Evolutionary conservation across 2,329 filamentous ascomycete species (phyloP).

Genomic region (Scopulariopsis brevicaulis): DNA sequence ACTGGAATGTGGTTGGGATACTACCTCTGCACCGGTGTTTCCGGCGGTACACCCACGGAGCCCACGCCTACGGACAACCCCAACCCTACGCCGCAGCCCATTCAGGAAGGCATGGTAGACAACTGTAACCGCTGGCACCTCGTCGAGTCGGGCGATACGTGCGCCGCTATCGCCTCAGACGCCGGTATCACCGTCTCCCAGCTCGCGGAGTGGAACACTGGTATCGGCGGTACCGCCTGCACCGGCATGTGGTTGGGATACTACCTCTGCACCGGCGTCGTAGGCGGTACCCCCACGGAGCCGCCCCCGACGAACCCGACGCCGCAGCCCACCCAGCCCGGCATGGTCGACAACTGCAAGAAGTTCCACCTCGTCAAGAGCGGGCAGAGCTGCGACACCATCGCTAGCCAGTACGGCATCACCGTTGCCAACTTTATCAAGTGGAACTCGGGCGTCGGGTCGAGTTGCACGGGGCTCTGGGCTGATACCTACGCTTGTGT

Average conservation of each 20-base stretch:
- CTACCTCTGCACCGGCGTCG: constrained; percentile 5
- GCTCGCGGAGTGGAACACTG: constrained; percentile 5
- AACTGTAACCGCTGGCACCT: constrained; percentile 7
- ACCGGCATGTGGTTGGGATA: constrained; percentile 5
- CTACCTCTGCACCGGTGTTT: constrained; percentile 4
- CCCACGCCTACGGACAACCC: not conserved
- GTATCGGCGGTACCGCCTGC: constrained; percentile 2
- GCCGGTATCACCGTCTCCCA: constrained; percentile 1
- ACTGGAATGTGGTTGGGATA: constrained; percentile 1
- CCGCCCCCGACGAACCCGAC: not conserved
- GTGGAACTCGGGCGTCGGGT: constrained; percentile 5
- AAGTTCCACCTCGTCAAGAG: constrained; percentile 4
- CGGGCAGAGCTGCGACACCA: constrained; percentile 4
- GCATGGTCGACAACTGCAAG: constrained; percentile 8
- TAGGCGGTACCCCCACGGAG: not conserved
- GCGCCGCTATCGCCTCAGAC: not conserved
- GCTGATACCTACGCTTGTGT: constrained; percentile 4
- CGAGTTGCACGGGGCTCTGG: constrained; percentile 1
- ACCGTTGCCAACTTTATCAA: constrained; percentile 1
- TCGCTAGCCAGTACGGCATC: not conserved
- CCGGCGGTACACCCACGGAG: not conserved
- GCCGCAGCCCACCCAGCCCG: constrained; percentile 6
- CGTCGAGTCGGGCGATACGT: constrained; percentile 4
- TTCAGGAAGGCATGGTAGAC: constrained; percentile 7
- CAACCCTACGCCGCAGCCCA: constrained; percentile 3